Conservation (phyloP, 805 yeast genomes). For the Ogataea philodendri region DNA sequence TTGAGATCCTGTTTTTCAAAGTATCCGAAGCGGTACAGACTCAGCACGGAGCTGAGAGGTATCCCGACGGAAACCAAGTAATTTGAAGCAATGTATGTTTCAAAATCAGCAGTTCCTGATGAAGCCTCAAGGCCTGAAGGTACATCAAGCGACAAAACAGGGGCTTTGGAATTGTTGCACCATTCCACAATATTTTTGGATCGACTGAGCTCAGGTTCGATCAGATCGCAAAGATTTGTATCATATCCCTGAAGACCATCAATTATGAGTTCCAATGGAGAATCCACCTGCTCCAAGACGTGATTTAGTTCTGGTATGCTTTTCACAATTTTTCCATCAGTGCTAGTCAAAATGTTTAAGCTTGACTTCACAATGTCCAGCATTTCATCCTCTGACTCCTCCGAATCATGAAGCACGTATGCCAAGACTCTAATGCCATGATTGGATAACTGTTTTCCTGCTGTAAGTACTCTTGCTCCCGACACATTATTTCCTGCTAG, state of each 20-base stretch:
- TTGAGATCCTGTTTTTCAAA: slow-evolving; percentile 46
- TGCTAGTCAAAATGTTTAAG: slow-evolving; percentile 50
- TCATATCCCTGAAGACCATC: slow-evolving; percentile 89
- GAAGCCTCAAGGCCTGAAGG: slow-evolving; percentile 85
- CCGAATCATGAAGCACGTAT: slow-evolving; percentile 38
- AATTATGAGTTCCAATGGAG: slow-evolving; percentile 75
- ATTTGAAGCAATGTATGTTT: slow-evolving; percentile 36
- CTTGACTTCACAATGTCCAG: slow-evolving; percentile 42
- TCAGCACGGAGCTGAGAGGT: slow-evolving; percentile 62
- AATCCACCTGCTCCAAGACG: slow-evolving; percentile 47
- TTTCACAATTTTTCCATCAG: slow-evolving; percentile 67
- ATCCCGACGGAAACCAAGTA: slow-evolving; percentile 71
- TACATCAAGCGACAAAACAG: slow-evolving; percentile 67
- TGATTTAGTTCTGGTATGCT: slow-evolving; percentile 37
- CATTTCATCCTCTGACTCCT: slow-evolving; percentile 39
- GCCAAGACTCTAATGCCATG: slow-evolving; percentile 70
- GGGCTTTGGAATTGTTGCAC: slow-evolving; percentile 53
- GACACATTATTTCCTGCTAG: slow-evolving; percentile 73
- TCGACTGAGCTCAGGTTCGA: slow-evolving; percentile 39
- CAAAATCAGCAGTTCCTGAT: slow-evolving; percentile 52
- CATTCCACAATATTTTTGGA: slow-evolving; percentile 55
- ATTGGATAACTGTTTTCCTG: slow-evolving; percentile 76
- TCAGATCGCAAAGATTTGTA: slow-evolving; percentile 59
- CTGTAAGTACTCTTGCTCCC: slow-evolving; percentile 71
- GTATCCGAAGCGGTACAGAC: slow-evolving; percentile 56